A percentile compares a stretch with the other conserved stretches of the same genome.
These are phyloP conservation scores for Lachancea mirantina DNA, from an alignment of 805 yeast genomes.

Conservation along the genomic window DNA sequence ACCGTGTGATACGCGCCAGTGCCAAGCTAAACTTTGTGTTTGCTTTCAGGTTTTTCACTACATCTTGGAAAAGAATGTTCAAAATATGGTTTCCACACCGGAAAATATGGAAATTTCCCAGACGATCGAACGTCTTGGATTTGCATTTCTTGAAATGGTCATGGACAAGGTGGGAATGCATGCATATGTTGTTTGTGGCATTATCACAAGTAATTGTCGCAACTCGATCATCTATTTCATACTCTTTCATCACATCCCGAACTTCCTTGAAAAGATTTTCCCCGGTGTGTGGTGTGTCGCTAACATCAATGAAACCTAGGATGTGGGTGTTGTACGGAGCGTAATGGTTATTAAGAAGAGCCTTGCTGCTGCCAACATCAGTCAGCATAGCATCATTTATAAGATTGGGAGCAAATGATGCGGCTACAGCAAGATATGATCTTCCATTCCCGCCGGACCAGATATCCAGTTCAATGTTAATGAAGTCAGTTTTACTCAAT, in stretches of 20 bases:
- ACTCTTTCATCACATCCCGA: slow-evolving; percentile 1
- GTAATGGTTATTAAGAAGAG: slow-evolving; percentile 1
- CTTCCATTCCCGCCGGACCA: slow-evolving; percentile 6
- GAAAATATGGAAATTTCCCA: background rate
- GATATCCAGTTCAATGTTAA: slow-evolving; percentile 1
- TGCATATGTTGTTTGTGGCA: slow-evolving; percentile 1
- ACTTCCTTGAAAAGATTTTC: background rate
- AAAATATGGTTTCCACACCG: slow-evolving; percentile 6
- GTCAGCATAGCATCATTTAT: background rate
- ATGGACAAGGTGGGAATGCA: background rate
- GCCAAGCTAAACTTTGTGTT: slow-evolving; percentile 1
- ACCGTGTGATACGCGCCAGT: slow-evolving; percentile 1
- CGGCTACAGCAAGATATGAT: slow-evolving; percentile 3
- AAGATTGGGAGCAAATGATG: slow-evolving; percentile 4
- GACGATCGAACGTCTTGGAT: background rate
- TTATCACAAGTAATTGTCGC: slow-evolving; percentile 4
- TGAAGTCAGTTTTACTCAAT: slow-evolving; percentile 3
- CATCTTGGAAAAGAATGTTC: slow-evolving; percentile 1
- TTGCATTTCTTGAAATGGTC: background rate
- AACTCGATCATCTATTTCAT: slow-evolving; percentile 4
- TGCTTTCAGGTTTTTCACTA: background rate
- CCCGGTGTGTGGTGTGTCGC: too few species aligned
- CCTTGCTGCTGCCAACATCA: background rate
- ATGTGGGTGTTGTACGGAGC: slow-evolving; percentile 7
- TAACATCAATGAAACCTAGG: slow-evolving; percentile 8